These are phyloP conservation scores for Candida mattraensis DNA, from an alignment of 805 yeast genomes.

Conservation along the genomic window DNA sequence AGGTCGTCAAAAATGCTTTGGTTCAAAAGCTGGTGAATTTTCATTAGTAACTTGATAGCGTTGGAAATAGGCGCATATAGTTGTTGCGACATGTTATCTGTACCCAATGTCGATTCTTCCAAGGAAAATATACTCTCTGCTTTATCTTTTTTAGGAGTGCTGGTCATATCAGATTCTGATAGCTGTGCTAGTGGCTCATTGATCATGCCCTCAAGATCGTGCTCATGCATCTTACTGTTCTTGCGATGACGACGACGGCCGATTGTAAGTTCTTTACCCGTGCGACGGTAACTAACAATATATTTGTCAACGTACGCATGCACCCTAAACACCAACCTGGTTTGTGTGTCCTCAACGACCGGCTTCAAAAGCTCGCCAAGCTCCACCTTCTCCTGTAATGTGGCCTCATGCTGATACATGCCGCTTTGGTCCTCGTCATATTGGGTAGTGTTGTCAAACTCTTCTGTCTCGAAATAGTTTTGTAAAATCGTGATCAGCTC, in stretches of 20 bases:
- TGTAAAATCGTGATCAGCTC: constrained; percentile 71
- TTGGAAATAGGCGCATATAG: constrained; percentile 69
- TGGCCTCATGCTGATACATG: constrained; percentile 19
- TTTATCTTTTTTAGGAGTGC: background rate
- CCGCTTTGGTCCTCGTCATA: constrained; percentile 18
- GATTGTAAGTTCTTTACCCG: constrained; percentile 64
- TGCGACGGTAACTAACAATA: constrained; percentile 65
- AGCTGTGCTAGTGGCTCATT: constrained; percentile 3
- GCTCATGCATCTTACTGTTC: constrained; percentile 1
- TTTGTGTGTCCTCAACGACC: constrained; percentile 72
- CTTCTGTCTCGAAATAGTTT: constrained; percentile 65
- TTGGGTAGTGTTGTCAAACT: constrained; percentile 19
- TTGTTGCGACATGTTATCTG: constrained; percentile 12
- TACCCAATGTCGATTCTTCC: constrained; percentile 6
- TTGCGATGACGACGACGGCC: constrained; percentile 39
- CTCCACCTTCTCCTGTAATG: constrained; percentile 18
- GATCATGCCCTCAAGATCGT: constrained; percentile 17
- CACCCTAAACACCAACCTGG: constrained; percentile 75
- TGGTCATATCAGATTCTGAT: background rate
- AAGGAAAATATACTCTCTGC: constrained; percentile 17
- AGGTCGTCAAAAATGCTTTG: constrained; percentile 82
- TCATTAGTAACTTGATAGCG: constrained; percentile 68
- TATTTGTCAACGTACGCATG: constrained; percentile 71
- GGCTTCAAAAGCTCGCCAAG: constrained; percentile 64
- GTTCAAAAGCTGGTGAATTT: constrained; percentile 76